These are phyloP conservation scores for Trichocladium antarcticum DNA, from an alignment of 495 filamentous ascomycete genomes.

Conservation along the genomic window DNA sequence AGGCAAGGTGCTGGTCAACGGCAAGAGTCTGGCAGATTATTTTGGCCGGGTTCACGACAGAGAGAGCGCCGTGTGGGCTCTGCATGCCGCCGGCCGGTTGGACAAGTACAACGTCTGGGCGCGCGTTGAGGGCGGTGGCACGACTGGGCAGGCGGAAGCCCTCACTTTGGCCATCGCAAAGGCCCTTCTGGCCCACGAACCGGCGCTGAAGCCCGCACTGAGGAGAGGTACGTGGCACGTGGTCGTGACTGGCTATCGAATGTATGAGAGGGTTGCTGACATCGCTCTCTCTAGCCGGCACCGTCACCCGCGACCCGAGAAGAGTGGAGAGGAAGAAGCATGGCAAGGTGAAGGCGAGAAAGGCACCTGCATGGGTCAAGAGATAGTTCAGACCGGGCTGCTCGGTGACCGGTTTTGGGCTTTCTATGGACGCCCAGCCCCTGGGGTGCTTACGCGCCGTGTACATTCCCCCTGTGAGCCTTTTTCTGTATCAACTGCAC, in stretches of 20 bases:
- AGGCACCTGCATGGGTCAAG: constrained; percentile 98
- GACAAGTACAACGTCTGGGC: constrained; percentile 98
- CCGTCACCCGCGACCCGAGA: constrained; percentile 81
- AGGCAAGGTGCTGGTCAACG: constrained; percentile 82
- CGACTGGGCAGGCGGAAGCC: constrained; percentile 91
- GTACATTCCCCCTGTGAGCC: constrained; percentile 12
- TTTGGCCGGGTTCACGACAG: constrained; percentile 88
- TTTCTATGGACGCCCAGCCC: constrained; percentile 14
- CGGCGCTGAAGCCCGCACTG: constrained; percentile 73
- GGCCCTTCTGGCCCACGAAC: constrained; percentile 81
- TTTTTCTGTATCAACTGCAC: constrained; percentile 16
- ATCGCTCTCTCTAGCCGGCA: constrained; percentile 54
- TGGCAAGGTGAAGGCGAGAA: constrained; percentile 87
- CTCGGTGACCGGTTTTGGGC: constrained; percentile 6
- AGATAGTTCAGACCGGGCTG: constrained; percentile 35
- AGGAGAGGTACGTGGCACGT: constrained; percentile 61
- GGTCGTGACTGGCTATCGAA: not conserved
- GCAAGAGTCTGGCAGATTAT: constrained; percentile 60
- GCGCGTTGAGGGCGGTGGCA: constrained; percentile 69
- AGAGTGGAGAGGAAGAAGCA: constrained; percentile 97
- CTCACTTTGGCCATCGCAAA: constrained; percentile 85
- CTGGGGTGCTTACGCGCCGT: constrained; percentile 2
- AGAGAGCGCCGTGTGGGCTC: constrained; percentile 85
- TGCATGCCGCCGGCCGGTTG: constrained; percentile 68
- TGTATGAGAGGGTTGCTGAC: constrained; percentile 14